Base-by-base conservation (phyloP, 2,329 filamentous ascomycete species). In the Apiospora malaysiana region DNA sequence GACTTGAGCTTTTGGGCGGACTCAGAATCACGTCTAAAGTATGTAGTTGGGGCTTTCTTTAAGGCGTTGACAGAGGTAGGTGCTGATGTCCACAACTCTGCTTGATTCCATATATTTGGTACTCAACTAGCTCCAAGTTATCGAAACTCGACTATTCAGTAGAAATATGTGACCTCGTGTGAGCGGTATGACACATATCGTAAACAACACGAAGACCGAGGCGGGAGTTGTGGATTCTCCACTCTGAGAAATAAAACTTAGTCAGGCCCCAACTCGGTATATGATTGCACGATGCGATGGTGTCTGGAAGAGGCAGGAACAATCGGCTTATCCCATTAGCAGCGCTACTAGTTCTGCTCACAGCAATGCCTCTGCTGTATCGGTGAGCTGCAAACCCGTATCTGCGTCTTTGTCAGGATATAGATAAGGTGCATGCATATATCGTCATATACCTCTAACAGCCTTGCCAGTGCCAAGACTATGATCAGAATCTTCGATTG, bases 401-500 rank as follows among this genome's bases (percentile, higher is more conserved):
- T 27, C 49, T 27, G 23, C 23, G 5, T 23, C 12, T 18, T 56
- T 32, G 32, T 4, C 6, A 32, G 6, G 32, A 3, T 6, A 32
- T 32, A 32, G 32, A 32, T 32, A 6, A 6, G 32, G 32, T 32
- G 32, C 32, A 32, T 32, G 32, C 32, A 32, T 32, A 32, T 32
- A 32, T 32, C 32, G 32, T 32, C 32, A 32, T 32, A 32, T 32
- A 32, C 6, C 32, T 6, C 21, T 6, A 47, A n/a, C 84, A 32
- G 93, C 85, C 51, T 90, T 89, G 78, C 93, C 95, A 72, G 89
- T 94, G 67, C 98, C 89, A 77, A 98, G 98, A 79, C 94, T 94
- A 5, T 88, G 90, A 79, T 97, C 94, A 0, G 90, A 0, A 90
- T 10, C 94, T 97, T 47, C 93, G 91, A 73, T 89, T 93, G 79